Conservation (phyloP, 768 basidiomycete species). For the Lepiota subincarnata region DNA sequence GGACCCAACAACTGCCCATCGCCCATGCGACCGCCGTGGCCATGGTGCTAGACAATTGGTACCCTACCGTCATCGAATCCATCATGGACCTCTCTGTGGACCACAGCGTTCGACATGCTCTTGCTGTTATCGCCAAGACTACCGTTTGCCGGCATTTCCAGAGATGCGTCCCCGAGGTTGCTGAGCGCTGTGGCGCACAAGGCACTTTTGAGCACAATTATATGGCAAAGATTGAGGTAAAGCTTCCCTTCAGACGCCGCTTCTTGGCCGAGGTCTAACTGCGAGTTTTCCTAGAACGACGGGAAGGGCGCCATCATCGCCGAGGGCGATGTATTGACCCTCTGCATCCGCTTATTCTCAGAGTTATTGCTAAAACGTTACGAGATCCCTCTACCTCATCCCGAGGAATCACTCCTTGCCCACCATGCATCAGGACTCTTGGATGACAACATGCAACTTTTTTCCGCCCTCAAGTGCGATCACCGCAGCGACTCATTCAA, state of each 20-base stretch:
- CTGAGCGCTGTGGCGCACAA: constrained; percentile 64
- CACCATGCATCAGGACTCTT: constrained; percentile 43
- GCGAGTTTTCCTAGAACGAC: constrained; percentile 30
- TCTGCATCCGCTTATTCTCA: constrained; percentile 53
- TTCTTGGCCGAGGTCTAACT: constrained; percentile 12
- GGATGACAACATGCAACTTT: constrained; percentile 41
- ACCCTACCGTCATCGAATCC: constrained; percentile 30
- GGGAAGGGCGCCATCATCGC: constrained; percentile 57
- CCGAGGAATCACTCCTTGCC: constrained; percentile 49
- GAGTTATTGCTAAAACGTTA: constrained; percentile 58
- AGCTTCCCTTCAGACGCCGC: constrained; percentile 4
- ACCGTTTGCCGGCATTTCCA: constrained; percentile 52
- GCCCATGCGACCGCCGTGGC: constrained; percentile 47
- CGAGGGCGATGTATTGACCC: constrained; percentile 49
- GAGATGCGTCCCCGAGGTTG: constrained; percentile 45
- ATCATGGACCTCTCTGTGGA: constrained; percentile 37
- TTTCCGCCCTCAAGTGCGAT: constrained; percentile 31
- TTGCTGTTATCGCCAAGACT: constrained; percentile 55
- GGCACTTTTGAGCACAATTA: constrained; percentile 64
- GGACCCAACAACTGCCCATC: constrained; percentile 63
- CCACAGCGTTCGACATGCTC: constrained; percentile 47
- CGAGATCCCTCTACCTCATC: constrained; percentile 43
- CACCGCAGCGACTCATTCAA: constrained; percentile 52
- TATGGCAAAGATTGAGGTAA: constrained; percentile 51
- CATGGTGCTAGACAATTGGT: constrained; percentile 49